phyloP scores from a whole-genome alignment of 2,329 filamentous ascomycete genomes.

The Cercospora berteroae region DNA sequence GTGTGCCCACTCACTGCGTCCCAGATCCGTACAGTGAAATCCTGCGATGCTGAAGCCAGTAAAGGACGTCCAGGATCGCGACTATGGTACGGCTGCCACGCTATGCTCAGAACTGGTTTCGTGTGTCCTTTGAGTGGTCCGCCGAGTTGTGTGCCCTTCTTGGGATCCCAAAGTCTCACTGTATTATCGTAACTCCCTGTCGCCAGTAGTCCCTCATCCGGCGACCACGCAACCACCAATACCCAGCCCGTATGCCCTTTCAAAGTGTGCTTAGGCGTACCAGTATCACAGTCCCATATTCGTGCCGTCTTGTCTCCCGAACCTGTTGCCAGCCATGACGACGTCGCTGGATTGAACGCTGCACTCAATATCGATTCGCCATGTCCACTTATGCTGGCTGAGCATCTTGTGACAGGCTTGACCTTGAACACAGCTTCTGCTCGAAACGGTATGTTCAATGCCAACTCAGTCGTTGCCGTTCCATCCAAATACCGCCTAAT shows the following conservation, averaged over 20 bases:
- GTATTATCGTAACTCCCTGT: conserved; percentile 93
- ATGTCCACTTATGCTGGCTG: conserved; percentile 84
- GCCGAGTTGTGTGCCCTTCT: conserved; percentile 71
- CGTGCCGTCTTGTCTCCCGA: conserved; percentile 87
- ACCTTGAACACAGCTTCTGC: conserved; percentile 94
- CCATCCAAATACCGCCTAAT: conserved; percentile 49
- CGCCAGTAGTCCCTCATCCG: conserved; percentile 75
- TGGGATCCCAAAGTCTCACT: conserved; percentile 84
- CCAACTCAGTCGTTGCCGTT: conserved; percentile 51
- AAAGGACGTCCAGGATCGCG: conserved; percentile 71
- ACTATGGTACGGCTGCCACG: conserved; percentile 91
- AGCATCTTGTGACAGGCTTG: conserved; percentile 84
- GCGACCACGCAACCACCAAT: conserved; percentile 80
- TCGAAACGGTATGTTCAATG: conserved; percentile 62
- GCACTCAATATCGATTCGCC: conserved; percentile 85
- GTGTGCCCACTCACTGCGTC: conserved; percentile 73
- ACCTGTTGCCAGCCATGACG: conserved; percentile 77
- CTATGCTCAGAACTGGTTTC: conserved; percentile 83
- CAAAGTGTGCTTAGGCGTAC: conserved; percentile 80
- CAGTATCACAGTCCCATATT: conserved; percentile 93
- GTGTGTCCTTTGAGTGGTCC: conserved; percentile 76
- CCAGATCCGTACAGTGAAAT: conserved; percentile 85
- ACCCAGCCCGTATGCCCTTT: conserved; percentile 91
- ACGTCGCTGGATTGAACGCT: conserved; percentile 78
- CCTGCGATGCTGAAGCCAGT: conserved; percentile 84